Percentiles rank a stretch among this genome's conserved stretches.
Evolutionary conservation across 257 asterid species (phyloP).

Genomic region (Orobanche coerulescens): DNA sequence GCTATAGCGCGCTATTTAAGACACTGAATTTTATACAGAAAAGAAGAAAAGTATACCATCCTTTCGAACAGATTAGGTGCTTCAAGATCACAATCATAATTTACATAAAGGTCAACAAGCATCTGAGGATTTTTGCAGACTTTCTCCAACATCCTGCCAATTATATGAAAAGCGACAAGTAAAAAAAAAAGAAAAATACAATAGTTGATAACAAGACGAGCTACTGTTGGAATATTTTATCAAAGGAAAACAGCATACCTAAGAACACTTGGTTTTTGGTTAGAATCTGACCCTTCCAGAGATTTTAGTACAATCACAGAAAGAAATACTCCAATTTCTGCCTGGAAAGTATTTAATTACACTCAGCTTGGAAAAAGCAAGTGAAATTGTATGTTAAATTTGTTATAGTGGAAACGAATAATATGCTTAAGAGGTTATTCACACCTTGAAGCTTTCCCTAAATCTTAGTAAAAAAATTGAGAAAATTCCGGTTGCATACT

Average conservation of each 20-base stretch:
- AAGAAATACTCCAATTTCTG: conserved; percentile 80
- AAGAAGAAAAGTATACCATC: conserved; percentile 47
- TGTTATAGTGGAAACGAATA: conserved; percentile 14
- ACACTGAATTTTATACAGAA: no score
- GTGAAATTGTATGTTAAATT: conserved; percentile 7
- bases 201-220: background rate
- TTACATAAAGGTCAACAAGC: conserved; percentile 87
- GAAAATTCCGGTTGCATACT: conserved; percentile 84
- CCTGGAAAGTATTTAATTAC: conserved; percentile 42
- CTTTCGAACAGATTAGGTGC: conserved; percentile 89
- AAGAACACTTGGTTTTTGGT: conserved; percentile 62
- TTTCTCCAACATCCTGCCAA: conserved; percentile 88
- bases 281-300: conserved; percentile 85
- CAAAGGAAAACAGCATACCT: conserved; percentile 44
- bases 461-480: conserved; percentile 70
- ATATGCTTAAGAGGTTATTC: conserved; percentile 20
- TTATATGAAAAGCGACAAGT: conserved; percentile 6
- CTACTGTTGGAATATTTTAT: conserved; percentile 15
- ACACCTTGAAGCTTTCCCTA: conserved; percentile 89
- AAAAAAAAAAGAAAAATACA: conserved; percentile 10
- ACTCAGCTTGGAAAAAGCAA: conserved; percentile 23
- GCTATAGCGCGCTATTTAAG: no score
- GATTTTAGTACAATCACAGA: conserved; percentile 72
- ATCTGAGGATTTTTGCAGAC: conserved; percentile 85
- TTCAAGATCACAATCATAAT: conserved; percentile 92